Evolutionary conservation across 257 asterid genomes (phyloP).

Genomic region (Solanum corneliomulleri): DNA sequence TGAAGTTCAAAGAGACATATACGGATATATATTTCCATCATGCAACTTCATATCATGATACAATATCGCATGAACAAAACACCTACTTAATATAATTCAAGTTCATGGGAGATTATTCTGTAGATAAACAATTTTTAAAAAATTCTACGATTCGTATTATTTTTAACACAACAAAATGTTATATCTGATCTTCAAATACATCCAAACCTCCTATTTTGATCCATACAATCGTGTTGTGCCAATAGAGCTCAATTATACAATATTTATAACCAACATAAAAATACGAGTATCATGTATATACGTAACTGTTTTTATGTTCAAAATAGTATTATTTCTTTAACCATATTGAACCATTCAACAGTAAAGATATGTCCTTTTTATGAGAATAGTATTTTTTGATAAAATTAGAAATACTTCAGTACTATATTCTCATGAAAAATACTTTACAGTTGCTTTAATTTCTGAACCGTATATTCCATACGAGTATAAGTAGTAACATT

Average conservation of each 20-base stretch:
- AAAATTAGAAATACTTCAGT: not conserved
- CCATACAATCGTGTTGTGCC: not conserved
- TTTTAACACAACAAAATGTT: too few species aligned
- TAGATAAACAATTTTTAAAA: too few species aligned
- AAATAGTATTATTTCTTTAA: not conserved
- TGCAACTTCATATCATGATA: fast-evolving
- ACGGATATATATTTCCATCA: not conserved
- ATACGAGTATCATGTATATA: not conserved
- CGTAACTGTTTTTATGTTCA: not conserved
- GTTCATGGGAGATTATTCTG: too few species aligned
- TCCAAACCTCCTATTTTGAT: not conserved
- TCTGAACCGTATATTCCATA: not conserved
- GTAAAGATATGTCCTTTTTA: not conserved
- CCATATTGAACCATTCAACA: not conserved
- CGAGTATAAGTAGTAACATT: not conserved
- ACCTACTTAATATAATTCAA: too few species aligned
- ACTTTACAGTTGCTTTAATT: not conserved
- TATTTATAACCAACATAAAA: not conserved
- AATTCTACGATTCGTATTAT: too few species aligned
- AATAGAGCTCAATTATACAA: not conserved
- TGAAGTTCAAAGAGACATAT: not conserved
- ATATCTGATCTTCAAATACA: not conserved
- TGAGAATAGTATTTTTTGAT: not conserved
- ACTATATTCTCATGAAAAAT: not conserved
- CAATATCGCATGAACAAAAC: too few species aligned